These are phyloP conservation scores for Pisolithus tinctorius DNA, from an alignment of 768 basidiomycete genomes.

Conservation along the genomic window DNA sequence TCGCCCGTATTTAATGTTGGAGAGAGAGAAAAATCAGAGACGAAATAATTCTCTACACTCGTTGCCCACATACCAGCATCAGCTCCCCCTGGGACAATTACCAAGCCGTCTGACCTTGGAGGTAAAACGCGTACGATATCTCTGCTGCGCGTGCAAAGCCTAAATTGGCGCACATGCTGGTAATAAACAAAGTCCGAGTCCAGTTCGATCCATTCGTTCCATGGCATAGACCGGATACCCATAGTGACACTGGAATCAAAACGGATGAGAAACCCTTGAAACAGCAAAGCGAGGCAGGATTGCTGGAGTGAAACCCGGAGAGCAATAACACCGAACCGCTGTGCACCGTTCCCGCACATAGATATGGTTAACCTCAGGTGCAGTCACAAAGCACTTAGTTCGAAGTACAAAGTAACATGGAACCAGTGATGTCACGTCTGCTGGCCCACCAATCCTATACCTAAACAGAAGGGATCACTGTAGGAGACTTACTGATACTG, in stretches of 20 bases:
- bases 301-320: no score
- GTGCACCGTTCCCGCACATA: no score
- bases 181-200: slow-evolving; percentile 51
- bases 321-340: no score
- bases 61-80: slow-evolving; percentile 18
- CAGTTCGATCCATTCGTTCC: slow-evolving; percentile 64
- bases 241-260: slow-evolving; percentile 50
- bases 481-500: slow-evolving; percentile 57
- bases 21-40: neutral
- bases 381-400: no score
- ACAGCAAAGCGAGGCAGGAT: neutral
- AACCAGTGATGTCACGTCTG: no score
- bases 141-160: slow-evolving; percentile 45
- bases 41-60: neutral
- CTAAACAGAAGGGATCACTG: neutral
- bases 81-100: slow-evolving; percentile 23
- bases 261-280: neutral
- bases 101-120: slow-evolving; percentile 33
- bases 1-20: neutral
- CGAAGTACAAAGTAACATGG: no score
- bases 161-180: slow-evolving; percentile 50
- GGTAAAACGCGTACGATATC: slow-evolving; percentile 43
- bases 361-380: no score
- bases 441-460: neutral
- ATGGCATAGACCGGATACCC: slow-evolving; percentile 59